Conservation (phyloP, 805 yeast species). For the Starmerella cellae region DNA sequence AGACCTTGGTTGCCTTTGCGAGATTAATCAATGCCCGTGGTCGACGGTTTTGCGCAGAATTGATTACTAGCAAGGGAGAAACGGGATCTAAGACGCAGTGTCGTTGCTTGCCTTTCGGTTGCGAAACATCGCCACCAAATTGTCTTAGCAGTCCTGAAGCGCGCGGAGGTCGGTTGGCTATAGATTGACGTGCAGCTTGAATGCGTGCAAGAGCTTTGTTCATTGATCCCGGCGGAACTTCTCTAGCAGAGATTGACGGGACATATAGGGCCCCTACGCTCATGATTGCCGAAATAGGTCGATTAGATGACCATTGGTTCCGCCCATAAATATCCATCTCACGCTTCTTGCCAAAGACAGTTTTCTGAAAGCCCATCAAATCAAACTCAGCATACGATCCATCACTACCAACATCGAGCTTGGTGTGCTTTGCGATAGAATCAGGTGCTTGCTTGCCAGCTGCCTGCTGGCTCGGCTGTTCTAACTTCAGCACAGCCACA, state of each 20-base stretch:
- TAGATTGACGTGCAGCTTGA: slow-evolving; percentile 24
- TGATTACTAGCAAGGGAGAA: slow-evolving; percentile 47
- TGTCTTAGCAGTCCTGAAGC: slow-evolving; percentile 62
- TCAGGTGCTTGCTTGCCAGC: background rate
- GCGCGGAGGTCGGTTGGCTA: slow-evolving; percentile 24
- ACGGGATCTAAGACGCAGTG: slow-evolving; percentile 62
- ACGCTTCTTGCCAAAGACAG: slow-evolving; percentile 37
- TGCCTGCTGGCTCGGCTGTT: slow-evolving; percentile 27
- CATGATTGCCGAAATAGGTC: slow-evolving; percentile 27
- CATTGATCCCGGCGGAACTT: slow-evolving; percentile 45
- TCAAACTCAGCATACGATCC: slow-evolving; percentile 28
- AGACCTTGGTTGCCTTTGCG: slow-evolving; percentile 46
- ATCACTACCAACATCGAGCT: slow-evolving; percentile 9
- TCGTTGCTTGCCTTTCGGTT: slow-evolving; percentile 48
- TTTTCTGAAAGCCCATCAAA: slow-evolving; percentile 36
- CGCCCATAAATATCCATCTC: slow-evolving; percentile 27
- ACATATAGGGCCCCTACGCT: slow-evolving; percentile 45
- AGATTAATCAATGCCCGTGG: slow-evolving; percentile 67
- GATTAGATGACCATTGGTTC: slow-evolving; percentile 10
- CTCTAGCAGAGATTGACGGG: slow-evolving; percentile 41
- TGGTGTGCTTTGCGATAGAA: background rate
- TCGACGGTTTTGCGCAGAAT: slow-evolving; percentile 53
- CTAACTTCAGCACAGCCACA: slow-evolving; percentile 46
- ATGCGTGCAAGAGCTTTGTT: slow-evolving; percentile 29
- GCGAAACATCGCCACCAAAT: slow-evolving; percentile 78